Conservation (phyloP, 2,329 filamentous ascomycete genomes). For the Aspergillus sp. region DNA sequence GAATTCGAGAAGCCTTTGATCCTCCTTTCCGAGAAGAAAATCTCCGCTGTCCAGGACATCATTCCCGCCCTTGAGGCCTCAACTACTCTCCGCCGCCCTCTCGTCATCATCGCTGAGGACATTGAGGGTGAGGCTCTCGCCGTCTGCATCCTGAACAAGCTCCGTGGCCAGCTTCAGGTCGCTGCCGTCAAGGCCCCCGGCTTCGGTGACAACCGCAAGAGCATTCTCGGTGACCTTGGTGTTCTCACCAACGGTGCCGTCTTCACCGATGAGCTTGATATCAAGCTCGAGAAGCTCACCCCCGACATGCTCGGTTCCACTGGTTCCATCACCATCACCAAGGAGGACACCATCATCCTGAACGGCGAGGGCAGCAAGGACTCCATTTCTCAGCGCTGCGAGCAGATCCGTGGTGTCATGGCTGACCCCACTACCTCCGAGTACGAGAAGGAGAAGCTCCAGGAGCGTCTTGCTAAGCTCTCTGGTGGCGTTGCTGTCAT, state of each 20-base stretch:
- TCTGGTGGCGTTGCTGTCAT: slow-evolving; percentile 99
- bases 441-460: slow-evolving; percentile 99
- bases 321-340: slow-evolving; percentile 98
- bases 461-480: slow-evolving; percentile 98
- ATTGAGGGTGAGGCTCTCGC: slow-evolving; percentile 98
- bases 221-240: slow-evolving; percentile 93
- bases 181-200: slow-evolving; percentile 98
- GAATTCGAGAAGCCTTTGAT: slow-evolving; percentile 99
- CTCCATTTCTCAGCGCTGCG: slow-evolving; percentile 86
- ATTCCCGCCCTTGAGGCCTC: slow-evolving; percentile 97
- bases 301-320: slow-evolving; percentile 95
- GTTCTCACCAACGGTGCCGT: slow-evolving; percentile 95
- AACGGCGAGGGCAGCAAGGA: slow-evolving; percentile 98
- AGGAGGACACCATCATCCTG: slow-evolving; percentile 98
- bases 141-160: slow-evolving; percentile 99
- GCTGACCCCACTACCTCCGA: slow-evolving; percentile 90
- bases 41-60: slow-evolving; percentile 98
- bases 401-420: slow-evolving; percentile 98
- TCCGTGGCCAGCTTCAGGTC: slow-evolving; percentile 98
- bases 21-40: slow-evolving; percentile 99
- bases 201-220: slow-evolving; percentile 99
- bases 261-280: slow-evolving; percentile 96
- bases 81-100: slow-evolving; percentile 88
- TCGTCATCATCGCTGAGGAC: slow-evolving; percentile 98
- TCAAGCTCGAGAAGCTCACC: slow-evolving; percentile 98